Conservation (phyloP, 345 rosid species). For the Aquilaria malaccensis region DNA sequence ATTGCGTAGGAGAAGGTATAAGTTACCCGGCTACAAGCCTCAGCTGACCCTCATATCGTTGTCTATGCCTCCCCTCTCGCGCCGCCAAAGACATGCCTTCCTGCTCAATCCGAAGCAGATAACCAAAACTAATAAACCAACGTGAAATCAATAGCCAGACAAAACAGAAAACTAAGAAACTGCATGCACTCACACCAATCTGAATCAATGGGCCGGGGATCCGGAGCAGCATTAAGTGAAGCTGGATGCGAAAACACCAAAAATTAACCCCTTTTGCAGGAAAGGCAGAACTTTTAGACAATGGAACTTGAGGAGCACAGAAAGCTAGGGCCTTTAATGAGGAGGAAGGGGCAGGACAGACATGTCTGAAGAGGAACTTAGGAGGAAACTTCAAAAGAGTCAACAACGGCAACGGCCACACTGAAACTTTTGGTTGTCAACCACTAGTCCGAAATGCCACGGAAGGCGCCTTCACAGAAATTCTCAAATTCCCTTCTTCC, state of each 20-base stretch:
- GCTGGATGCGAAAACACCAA: background rate
- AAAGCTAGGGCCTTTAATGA: constrained; percentile 7
- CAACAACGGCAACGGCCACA: constrained; percentile 16
- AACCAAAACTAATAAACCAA: background rate
- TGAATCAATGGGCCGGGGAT: background rate
- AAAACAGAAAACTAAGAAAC: background rate
- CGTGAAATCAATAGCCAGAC: background rate
- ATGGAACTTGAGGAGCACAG: background rate
- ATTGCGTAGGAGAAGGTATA: background rate
- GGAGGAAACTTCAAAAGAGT: background rate
- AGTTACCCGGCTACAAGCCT: constrained; percentile 49
- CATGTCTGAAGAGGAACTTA: too few species aligned
- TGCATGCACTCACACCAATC: background rate
- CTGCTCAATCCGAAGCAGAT: constrained; percentile 4
- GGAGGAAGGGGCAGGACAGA: background rate
- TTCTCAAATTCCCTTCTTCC: background rate
- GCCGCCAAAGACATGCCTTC: constrained; percentile 24
- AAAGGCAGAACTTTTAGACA: background rate
- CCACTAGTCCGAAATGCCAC: background rate
- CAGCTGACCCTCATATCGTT: constrained; percentile 36
- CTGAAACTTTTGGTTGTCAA: background rate
- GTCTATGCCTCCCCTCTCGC: constrained; percentile 36
- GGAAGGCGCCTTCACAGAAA: constrained; percentile 15
- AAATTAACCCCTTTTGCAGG: background rate
- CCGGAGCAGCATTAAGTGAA: constrained; percentile 5